Evolutionary conservation across 768 basidiomycete species (phyloP).

Genomic region (Clavaria fumosa): DNA sequence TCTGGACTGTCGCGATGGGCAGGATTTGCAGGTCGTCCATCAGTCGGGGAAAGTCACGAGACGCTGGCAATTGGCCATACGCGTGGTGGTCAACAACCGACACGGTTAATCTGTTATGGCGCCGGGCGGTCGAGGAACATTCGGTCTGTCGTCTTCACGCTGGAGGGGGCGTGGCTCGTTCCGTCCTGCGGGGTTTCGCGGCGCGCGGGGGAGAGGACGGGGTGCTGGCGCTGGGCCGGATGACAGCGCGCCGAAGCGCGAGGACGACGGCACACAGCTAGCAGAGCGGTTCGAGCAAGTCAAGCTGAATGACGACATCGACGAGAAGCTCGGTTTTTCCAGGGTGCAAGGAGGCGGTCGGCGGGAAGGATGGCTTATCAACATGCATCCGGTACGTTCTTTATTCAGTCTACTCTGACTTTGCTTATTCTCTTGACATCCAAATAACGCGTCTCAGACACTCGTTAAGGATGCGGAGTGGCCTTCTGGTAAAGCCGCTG

Average conservation of each 20-base stretch:
- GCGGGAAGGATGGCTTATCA: conserved; percentile 88
- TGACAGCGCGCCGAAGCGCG: conserved; percentile 41
- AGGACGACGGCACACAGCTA: conserved; percentile 81
- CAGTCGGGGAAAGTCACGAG: too few relatives aligned
- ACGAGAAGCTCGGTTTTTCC: conserved; percentile 84
- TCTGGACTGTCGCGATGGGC: conserved; percentile 44
- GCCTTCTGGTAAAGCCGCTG: conserved; percentile 74
- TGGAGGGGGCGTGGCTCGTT: conserved; percentile 30
- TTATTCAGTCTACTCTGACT: conserved; percentile 1
- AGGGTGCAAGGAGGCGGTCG: conserved; percentile 63
- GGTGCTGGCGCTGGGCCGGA: conserved; percentile 27
- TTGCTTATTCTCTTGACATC: neutral
- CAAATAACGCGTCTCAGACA: conserved; percentile 33
- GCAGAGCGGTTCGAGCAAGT: conserved; percentile 80
- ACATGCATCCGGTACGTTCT: conserved; percentile 86
- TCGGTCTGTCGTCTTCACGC: conserved; percentile 41
- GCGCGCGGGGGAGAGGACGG: conserved; percentile 41
- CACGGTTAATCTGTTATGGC: neutral
- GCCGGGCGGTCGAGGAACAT: conserved; percentile 25
- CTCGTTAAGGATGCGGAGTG: conserved; percentile 75
- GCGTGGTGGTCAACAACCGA: neutral
- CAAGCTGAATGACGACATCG: conserved; percentile 66
- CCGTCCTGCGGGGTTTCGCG: conserved; percentile 35
- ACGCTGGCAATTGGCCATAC: neutral
- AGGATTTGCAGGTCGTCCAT: too few relatives aligned